A percentile compares a stretch with the other conserved stretches of the same genome.
These are phyloP conservation scores for Dalbergia cultrata DNA, from an alignment of 306 rosid genomes.

Conservation along the genomic window DNA sequence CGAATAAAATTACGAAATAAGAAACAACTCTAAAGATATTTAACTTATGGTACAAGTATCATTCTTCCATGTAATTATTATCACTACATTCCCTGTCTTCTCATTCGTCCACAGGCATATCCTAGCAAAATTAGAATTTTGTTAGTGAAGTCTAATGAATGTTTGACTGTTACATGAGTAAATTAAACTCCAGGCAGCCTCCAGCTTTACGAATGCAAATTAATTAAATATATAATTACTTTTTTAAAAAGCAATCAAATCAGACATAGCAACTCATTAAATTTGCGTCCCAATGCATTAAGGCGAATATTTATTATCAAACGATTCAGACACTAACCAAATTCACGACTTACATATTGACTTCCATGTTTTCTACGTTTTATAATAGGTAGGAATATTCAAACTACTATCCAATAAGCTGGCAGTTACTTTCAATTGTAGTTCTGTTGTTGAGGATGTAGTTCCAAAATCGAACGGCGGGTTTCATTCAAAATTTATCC, in stretches of 20 bases:
- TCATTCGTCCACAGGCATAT: too few relatives aligned
- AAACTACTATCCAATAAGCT: neutral
- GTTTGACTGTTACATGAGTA: neutral
- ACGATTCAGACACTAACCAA: neutral
- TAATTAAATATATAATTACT: too few relatives aligned
- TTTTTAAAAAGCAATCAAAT: neutral
- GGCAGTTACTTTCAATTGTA: neutral
- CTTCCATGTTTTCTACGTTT: neutral
- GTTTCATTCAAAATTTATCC: too few relatives aligned
- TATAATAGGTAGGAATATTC: neutral
- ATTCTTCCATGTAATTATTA: too few relatives aligned
- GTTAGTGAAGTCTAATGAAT: too few relatives aligned
- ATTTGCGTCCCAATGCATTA: neutral
- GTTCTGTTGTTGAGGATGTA: neutral
- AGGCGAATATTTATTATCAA: neutral
- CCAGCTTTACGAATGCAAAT: neutral
- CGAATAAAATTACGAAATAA: too few relatives aligned
- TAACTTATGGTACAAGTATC: too few relatives aligned
- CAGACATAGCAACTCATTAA: neutral
- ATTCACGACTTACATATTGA: neutral
- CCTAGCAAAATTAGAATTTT: too few relatives aligned
- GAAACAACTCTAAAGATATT: too few relatives aligned
- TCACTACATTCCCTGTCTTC: too few relatives aligned
- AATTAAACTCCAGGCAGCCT: neutral
- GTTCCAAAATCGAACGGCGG: too few relatives aligned